Percentiles rank a stretch among this genome's conserved stretches.
Conservation (phyloP, 768 basidiomycete species). For the Mycena sanguinolenta region DNA sequence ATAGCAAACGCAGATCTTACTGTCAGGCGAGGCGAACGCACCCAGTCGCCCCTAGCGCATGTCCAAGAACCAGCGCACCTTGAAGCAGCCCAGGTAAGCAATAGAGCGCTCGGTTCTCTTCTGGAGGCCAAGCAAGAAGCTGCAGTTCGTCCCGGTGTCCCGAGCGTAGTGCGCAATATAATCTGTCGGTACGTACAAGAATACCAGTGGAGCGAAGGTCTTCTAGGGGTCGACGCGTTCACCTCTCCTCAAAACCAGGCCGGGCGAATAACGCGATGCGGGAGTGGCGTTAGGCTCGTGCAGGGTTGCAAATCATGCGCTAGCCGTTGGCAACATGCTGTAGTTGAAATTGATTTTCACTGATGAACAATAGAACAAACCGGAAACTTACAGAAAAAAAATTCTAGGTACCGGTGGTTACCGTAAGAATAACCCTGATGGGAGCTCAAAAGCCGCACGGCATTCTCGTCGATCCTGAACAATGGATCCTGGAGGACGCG, state of each 20-base stretch:
- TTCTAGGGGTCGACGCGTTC: conserved; percentile 9
- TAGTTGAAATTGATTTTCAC: conserved; percentile 20
- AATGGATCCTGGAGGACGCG: conserved; percentile 1
- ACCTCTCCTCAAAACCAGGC: neutral
- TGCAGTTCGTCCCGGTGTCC: conserved; percentile 17
- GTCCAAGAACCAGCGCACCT: conserved; percentile 6
- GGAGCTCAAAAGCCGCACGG: conserved; percentile 18
- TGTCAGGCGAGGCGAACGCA: conserved; percentile 17
- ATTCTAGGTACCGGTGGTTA: neutral
- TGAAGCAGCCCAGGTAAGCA: conserved; percentile 20
- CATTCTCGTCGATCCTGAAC: conserved; percentile 19
- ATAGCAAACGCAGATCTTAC: conserved; percentile 16
- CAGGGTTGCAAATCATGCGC: conserved; percentile 22
- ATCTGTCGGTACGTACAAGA: conserved; percentile 7
- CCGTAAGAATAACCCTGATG: neutral
- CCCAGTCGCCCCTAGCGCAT: conserved; percentile 20
- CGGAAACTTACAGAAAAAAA: conserved; percentile 5
- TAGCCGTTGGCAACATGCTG: neutral
- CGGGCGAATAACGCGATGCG: neutral
- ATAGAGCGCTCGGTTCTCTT: conserved; percentile 6
- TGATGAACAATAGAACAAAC: conserved; percentile 5
- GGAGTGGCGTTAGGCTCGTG: conserved; percentile 13
- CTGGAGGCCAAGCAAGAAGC: conserved; percentile 16
- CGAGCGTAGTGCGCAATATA: conserved; percentile 7
- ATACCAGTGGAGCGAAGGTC: neutral